Conservation (phyloP, 805 yeast genomes). For the Yarrowia keelungensis region DNA sequence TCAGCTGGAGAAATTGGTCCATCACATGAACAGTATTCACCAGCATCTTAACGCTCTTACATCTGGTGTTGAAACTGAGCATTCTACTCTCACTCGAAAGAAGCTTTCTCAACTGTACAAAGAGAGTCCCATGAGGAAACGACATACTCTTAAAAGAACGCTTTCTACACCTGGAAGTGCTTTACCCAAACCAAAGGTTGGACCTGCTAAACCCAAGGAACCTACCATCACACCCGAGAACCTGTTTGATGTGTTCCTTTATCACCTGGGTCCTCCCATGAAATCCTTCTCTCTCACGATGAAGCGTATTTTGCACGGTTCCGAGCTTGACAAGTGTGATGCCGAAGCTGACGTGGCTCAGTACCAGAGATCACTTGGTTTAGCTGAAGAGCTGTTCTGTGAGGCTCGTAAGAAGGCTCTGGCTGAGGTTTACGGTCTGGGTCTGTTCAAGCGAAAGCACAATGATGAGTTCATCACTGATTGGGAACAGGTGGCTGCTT, state of each 20-base stretch:
- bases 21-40: constrained; percentile 30
- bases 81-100: constrained; percentile 16
- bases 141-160: background rate
- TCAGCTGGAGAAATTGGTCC: constrained; percentile 56
- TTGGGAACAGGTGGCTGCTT: constrained; percentile 82
- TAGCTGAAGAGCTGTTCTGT: constrained; percentile 64
- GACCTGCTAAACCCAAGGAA: background rate
- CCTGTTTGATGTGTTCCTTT: constrained; percentile 70
- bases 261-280: constrained; percentile 74
- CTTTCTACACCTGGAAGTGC: constrained; percentile 3
- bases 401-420: constrained; percentile 65
- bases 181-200: background rate
- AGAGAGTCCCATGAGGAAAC: constrained; percentile 1
- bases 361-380: constrained; percentile 52
- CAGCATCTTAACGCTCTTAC: constrained; percentile 34
- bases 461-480: constrained; percentile 56
- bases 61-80: constrained; percentile 30
- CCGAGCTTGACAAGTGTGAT: constrained; percentile 31
- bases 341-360: constrained; percentile 49
- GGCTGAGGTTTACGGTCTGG: constrained; percentile 62
- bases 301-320: constrained; percentile 62
- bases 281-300: constrained; percentile 70
- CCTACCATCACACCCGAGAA: constrained; percentile 47
- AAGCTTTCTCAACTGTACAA: constrained; percentile 24
- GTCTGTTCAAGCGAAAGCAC: constrained; percentile 55